Conservation (phyloP, 2,329 filamentous ascomycete genomes). For the Cercospora sojina region DNA sequence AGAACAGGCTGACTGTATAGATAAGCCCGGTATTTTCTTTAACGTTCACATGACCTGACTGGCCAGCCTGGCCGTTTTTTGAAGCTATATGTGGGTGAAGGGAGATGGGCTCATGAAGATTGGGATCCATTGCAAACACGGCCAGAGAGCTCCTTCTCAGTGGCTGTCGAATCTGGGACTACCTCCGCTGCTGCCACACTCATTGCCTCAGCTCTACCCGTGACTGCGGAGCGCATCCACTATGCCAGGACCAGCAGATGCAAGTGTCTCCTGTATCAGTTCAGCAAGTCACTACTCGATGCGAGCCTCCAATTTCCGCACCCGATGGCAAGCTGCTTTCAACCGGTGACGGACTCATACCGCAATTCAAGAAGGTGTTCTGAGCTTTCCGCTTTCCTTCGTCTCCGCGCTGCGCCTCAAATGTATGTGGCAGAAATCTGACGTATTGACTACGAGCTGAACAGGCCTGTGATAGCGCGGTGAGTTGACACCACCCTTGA, state of each 20-base stretch:
- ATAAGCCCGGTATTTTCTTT: constrained; percentile 15
- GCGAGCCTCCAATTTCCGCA: not conserved
- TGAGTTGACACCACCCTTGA: not conserved
- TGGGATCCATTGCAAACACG: not conserved
- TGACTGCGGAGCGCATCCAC: not conserved
- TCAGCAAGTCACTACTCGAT: not conserved
- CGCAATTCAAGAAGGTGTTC: not conserved
- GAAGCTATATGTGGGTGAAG: not conserved
- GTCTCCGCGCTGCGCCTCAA: not conserved
- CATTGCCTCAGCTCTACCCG: not conserved
- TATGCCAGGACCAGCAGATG: not conserved
- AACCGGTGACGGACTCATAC: not conserved
- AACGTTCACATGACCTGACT: not conserved
- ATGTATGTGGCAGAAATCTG: not conserved
- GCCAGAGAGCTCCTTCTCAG: not conserved
- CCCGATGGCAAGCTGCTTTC: not conserved
- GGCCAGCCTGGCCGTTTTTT: not conserved
- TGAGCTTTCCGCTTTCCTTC: not conserved
- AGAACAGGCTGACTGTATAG: constrained; percentile 22
- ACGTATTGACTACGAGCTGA: not conserved
- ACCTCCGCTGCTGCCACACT: not conserved
- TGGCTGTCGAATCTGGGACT: not conserved
- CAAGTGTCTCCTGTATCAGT: not conserved
- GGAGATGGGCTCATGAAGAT: not conserved
- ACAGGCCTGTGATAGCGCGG: not conserved